A percentile compares a stretch with the other conserved stretches of the same genome.
Conservation (phyloP, 495 filamentous ascomycete genomes). For the Neurospora sp. region DNA sequence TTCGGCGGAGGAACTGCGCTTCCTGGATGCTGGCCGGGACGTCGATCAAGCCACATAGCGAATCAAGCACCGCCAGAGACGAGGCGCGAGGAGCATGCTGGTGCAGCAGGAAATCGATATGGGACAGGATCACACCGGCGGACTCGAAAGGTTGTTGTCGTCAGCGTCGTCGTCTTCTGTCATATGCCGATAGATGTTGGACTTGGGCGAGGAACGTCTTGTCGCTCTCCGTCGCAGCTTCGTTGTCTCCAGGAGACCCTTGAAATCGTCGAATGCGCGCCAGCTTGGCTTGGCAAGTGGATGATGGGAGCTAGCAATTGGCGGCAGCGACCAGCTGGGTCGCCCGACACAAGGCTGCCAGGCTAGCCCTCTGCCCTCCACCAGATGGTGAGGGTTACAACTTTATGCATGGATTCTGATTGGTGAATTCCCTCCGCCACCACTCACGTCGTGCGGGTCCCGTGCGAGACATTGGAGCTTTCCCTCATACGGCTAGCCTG, state of each 20-base stretch:
- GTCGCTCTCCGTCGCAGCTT: neutral
- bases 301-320: neutral
- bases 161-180: neutral
- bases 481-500: neutral
- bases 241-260: neutral
- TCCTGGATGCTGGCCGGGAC: conserved; percentile 61
- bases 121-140: neutral
- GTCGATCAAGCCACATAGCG: conserved; percentile 82
- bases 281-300: neutral
- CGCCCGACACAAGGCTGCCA: neutral
- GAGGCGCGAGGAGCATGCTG: neutral
- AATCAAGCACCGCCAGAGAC: neutral
- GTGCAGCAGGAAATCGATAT: neutral
- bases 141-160: neutral
- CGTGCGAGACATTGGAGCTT: neutral
- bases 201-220: neutral
- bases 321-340: neutral
- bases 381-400: neutral
- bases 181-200: neutral
- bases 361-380: neutral
- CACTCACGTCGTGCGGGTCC: neutral
- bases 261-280: neutral
- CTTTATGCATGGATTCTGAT: neutral
- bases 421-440: neutral
- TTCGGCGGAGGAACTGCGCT: conserved; percentile 40